phyloP scores from a whole-genome alignment of 2,329 filamentous ascomycete genomes.

The Fusarium sp. region DNA sequence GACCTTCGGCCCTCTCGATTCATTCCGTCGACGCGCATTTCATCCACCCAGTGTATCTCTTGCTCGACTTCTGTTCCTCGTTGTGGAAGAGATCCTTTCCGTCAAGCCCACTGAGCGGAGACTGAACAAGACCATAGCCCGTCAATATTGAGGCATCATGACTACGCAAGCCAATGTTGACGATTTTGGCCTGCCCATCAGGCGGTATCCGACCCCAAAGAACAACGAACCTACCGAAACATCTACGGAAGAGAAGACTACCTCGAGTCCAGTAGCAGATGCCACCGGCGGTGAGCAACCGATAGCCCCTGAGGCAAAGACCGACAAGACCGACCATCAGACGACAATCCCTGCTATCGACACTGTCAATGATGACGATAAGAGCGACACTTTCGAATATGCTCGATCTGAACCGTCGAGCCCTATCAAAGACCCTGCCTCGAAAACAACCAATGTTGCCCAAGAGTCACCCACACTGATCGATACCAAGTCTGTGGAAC shows the following conservation, averaged over 20 bases:
- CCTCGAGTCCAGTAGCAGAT: conserved; percentile 8
- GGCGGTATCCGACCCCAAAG: conserved; percentile 59
- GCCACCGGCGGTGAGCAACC: conserved; percentile 20
- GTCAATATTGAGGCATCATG: conserved; percentile 42
- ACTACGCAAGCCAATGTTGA: conserved; percentile 65
- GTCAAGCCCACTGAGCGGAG: conserved; percentile 20
- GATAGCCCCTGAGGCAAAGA: conserved; percentile 14
- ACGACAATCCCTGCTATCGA: conserved; percentile 9
- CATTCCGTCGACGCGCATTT: conserved; percentile 43
- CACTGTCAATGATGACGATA: conserved; percentile 50
- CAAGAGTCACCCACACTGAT: conserved; percentile 10
- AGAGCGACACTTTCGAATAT: conserved; percentile 56
- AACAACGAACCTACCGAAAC: conserved; percentile 37
- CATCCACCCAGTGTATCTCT: conserved; percentile 31
- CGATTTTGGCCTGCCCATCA: conserved; percentile 78
- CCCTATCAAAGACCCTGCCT: conserved; percentile 23
- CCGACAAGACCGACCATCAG: conserved; percentile 13
- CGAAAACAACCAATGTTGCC: conserved; percentile 2
- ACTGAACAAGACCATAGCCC: conserved; percentile 10
- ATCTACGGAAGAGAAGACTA: conserved; percentile 19
- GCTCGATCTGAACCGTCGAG: conserved; percentile 54
- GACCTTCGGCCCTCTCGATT: conserved; percentile 44
- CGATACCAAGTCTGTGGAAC: conserved; percentile 18
- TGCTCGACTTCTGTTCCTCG: conserved; percentile 1
- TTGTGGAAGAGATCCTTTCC: conserved; percentile 5